phyloP scores from a whole-genome alignment of 495 filamentous ascomycete species.

The Penicillium psychrofluorescens region DNA sequence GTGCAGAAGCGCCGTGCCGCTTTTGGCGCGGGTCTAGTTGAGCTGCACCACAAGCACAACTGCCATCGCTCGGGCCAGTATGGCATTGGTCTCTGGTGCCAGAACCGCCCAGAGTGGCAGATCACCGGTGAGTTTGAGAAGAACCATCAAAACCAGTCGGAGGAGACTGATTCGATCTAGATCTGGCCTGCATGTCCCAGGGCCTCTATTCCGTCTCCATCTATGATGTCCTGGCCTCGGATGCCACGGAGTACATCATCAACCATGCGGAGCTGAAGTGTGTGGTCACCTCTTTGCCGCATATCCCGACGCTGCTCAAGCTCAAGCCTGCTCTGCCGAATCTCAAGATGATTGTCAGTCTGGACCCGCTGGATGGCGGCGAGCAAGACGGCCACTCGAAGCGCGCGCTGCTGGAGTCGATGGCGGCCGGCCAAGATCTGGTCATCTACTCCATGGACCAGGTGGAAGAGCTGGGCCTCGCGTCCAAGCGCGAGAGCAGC shows the following conservation, averaged over 20 bases:
- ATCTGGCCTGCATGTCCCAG: conserved; percentile 86
- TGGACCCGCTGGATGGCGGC: conserved; percentile 80
- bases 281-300: conserved; percentile 73
- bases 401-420: conserved; percentile 60
- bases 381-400: conserved; percentile 77
- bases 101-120: conserved; percentile 97
- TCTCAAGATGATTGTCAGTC: conserved; percentile 80
- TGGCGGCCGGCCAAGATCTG: conserved; percentile 66
- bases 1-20: conserved; percentile 74
- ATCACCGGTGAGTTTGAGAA: conserved; percentile 57
- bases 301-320: conserved; percentile 81
- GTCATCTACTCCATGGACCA: conserved; percentile 70
- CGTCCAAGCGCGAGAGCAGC: conserved; percentile 55
- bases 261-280: conserved; percentile 74
- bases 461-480: conserved; percentile 69
- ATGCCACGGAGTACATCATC: conserved; percentile 90
- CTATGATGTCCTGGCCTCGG: conserved; percentile 90
- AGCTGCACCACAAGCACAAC: conserved; percentile 67
- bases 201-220: conserved; percentile 85
- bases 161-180: conserved; percentile 32
- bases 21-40: conserved; percentile 79
- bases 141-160: neutral
- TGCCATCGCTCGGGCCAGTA: conserved; percentile 57
- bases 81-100: conserved; percentile 87
- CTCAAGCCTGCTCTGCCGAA: conserved; percentile 69